Base-by-base conservation (phyloP, 352 stramenopile genomes). In the Globisporangium radiosum region DNA sequence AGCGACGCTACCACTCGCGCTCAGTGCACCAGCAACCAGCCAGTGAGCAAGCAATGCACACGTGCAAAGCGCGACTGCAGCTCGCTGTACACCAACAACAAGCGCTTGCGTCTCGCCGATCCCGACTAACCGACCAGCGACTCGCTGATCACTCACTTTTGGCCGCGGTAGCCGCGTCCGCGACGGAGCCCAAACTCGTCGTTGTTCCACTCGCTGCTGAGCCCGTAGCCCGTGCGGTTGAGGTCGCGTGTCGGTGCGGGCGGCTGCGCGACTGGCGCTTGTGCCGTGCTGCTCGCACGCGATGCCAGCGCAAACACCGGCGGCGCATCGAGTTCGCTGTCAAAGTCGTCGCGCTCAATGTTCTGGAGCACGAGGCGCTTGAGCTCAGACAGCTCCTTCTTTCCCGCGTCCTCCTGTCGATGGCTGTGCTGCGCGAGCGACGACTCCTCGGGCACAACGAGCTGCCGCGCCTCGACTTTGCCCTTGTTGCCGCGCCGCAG, bases 401-500 rank as follows among this genome's bases (percentile, higher is more conserved):
- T 93, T 13, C 84, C 85, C 25, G 77, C 83, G 52, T 90, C 78
- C 64, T 95, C 85, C 57, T 97, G 87, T 19, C 85, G 86, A 52
- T 91, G 81, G 56, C 87, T 91, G 63, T 96, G 87, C 64, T 92
- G 82, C 7, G 94, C 96, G 43, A 99, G 71, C 52, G 94, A 98
- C 19, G 94, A 98, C 38, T 85, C 85, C 51, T 90, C 85, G 0
- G 96, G 94, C 14, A 99, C 94, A 14, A 98, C 61, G 47, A 99
- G 68, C 52, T 95, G 75, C 33, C 96, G 94, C 0, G 95, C 91
- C 62, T 99, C 96, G 57, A 98, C 82, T 63, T 98, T 98, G 62
- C 96, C 96, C 74, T 98, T 98, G 74, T 97, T 97, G 17, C 96
- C 96, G 52, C 96, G 92, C 61, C 97, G 97, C 7, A 99, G 68